Conservation (phyloP, 169 alveolate genomes). For the Plasmodium sp. region DNA sequence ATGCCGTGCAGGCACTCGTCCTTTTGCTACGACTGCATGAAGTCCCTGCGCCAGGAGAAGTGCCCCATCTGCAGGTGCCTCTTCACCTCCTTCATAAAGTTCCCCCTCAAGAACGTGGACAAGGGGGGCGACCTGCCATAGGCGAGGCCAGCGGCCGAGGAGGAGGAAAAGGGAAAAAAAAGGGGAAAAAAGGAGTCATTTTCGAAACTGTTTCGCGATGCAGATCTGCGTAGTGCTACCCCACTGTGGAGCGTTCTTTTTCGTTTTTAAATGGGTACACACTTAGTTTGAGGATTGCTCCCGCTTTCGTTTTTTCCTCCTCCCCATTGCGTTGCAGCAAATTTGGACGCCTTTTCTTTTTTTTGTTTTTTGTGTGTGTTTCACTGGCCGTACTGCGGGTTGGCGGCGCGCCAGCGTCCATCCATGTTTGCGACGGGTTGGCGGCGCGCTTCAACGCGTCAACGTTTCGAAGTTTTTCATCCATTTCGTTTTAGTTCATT, state of each 20-base stretch:
- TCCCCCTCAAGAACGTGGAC: constrained; percentile 25
- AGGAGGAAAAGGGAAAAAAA: neutral
- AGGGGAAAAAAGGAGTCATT: neutral
- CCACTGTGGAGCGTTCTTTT: neutral
- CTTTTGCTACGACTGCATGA: constrained; percentile 81
- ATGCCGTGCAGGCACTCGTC: constrained; percentile 85
- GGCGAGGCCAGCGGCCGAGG: neutral
- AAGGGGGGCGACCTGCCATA: neutral
- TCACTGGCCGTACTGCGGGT: neutral
- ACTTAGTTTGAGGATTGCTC: neutral
- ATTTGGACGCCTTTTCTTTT: neutral
- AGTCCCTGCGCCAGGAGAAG: constrained; percentile 80
- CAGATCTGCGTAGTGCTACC: neutral
- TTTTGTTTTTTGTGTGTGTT: neutral
- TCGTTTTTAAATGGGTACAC: neutral
- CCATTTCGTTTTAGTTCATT: neutral
- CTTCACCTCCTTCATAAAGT: constrained; percentile 43
- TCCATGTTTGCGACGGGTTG: neutral
- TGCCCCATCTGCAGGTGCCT: constrained; percentile 84
- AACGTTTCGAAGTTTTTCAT: neutral
- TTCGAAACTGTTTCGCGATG: neutral
- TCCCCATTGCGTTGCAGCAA: neutral
- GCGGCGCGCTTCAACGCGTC: too few relatives aligned
- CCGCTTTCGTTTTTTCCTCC: neutral
- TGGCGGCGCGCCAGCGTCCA: neutral